Evolutionary conservation across 306 rosid genomes (phyloP).

Genomic region (Dalbergia cochinchinensis): DNA sequence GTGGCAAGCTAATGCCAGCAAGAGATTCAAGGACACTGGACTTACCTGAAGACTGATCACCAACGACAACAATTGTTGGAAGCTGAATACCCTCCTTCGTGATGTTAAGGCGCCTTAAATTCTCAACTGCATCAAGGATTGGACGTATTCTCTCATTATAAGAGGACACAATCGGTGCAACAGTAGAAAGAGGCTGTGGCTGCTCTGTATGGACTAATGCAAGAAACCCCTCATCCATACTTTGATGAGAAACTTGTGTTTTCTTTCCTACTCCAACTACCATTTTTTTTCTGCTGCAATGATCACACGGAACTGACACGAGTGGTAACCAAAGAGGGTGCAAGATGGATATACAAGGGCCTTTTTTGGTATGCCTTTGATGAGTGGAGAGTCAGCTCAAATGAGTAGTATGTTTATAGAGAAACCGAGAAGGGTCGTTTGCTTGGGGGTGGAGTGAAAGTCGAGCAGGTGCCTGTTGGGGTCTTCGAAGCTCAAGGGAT

Average conservation of each 20-base stretch:
- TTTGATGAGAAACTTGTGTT: not conserved
- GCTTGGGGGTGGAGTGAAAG: not conserved
- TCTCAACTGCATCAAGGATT: constrained; percentile 56
- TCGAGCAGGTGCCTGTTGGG: not conserved
- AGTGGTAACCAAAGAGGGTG: not conserved
- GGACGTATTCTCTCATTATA: constrained; percentile 59
- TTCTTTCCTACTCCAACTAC: not conserved
- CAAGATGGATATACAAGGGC: not conserved
- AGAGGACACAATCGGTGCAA: constrained; percentile 47
- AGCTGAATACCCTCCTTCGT: constrained; percentile 63
- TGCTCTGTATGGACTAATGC: constrained; percentile 23
- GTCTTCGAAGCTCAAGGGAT: constrained; percentile 6
- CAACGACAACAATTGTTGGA: constrained; percentile 64
- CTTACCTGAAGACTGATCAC: constrained; percentile 56
- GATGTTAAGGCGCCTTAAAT: constrained; percentile 50
- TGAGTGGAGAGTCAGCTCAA: not conserved
- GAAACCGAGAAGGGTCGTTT: not conserved
- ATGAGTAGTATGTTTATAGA: constrained; percentile 16
- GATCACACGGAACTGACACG: not conserved
- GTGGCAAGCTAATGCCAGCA: constrained; percentile 62
- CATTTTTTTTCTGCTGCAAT: constrained; percentile 6
- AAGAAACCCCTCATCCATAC: not conserved
- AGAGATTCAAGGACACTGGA: constrained; percentile 64
- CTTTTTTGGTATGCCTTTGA: not conserved
- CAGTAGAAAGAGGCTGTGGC: not conserved